phyloP scores from a whole-genome alignment of 2,329 filamentous ascomycete genomes.

The Lecanosticta acicola region DNA sequence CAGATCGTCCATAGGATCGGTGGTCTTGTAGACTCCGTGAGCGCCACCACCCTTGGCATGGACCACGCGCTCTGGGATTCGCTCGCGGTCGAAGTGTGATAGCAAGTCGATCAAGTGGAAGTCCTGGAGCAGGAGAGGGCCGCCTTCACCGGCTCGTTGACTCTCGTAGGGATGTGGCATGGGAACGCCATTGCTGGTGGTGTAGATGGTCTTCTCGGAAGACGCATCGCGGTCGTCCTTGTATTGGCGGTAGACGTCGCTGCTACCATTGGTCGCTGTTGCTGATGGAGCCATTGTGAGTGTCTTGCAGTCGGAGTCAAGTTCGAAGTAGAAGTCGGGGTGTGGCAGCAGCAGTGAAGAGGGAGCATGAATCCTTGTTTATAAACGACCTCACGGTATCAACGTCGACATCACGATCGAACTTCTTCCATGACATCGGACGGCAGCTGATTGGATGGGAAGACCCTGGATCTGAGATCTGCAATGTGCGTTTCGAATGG shows the following conservation, averaged over 20 bases:
- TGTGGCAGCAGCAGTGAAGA: neutral
- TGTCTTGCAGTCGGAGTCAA: neutral
- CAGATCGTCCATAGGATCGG: constrained; percentile 43
- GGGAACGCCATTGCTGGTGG: constrained; percentile 53
- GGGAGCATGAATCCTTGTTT: neutral
- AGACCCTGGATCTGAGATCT: no score
- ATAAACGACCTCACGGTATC: no score
- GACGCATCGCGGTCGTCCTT: constrained; percentile 41
- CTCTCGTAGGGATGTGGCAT: constrained; percentile 55
- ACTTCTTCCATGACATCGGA: no score
- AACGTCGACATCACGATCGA: no score
- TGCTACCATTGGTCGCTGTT: constrained; percentile 10
- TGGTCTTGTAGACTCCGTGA: constrained; percentile 45
- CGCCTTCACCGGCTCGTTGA: constrained; percentile 53
- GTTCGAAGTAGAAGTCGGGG: no score
- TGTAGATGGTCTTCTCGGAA: constrained; percentile 47
- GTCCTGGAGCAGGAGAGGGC: constrained; percentile 52
- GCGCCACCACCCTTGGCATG: constrained; percentile 48
- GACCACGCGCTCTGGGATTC: constrained; percentile 48
- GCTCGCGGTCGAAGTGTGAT: constrained; percentile 48
- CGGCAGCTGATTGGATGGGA: no score
- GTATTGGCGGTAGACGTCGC: constrained; percentile 36
- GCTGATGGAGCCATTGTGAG: constrained; percentile 20
- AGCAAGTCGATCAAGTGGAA: constrained; percentile 47
- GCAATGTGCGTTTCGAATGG: no score